Base-by-base conservation (phyloP, 331 rosid species). In the Telfairia occidentalis region DNA sequence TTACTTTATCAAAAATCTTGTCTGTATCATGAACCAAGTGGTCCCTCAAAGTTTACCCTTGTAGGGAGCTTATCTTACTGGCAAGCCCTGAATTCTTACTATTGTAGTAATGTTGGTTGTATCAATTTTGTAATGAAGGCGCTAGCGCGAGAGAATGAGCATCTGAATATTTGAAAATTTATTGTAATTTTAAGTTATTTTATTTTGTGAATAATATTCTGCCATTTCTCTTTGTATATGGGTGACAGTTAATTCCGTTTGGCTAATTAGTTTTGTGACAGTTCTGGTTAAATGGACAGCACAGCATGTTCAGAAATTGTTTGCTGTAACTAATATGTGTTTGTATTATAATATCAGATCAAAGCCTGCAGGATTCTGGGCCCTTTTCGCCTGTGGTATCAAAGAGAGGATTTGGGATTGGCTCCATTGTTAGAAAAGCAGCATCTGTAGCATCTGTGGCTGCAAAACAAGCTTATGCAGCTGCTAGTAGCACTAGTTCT, bases 401-500 rank as follows among this genome's bases (percentile, higher is more conserved):
- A 21, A 90, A 85, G 81, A 89, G 70, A 74, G 98, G 96, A 55
- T 85, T 88, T 0, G 97, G 96, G 34, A 80, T 95, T 76, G 97
- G 98, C 8, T 85, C 86, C 63, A 88, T 95, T 80, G 85, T 91
- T 55, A 89, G 93, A 59, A 91, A 48, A 89, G 98, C 98, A 71
- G 97, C 97, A 81, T 83, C 91, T 0, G 92, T 84, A 63, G 97
- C 98, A 29, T 83, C 99, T 54, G 96, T 86, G 32, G 98, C 96
- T 7, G 97, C 97, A 70, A 91, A 66, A 83, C 94, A 91, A 42
- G 96, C 96, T 65, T 95, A 95, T 83, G 96, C 96, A 29, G 96
- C 96, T 79, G 96, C 96, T 81, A 58, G 93, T 67, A 74, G 80
- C 82, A 67, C 89, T 57, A 52, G 86, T 74, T 83, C 82, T 65